These are phyloP conservation scores for Starmerella scarabaei DNA, from an alignment of 805 yeast genomes.

Conservation along the genomic window DNA sequence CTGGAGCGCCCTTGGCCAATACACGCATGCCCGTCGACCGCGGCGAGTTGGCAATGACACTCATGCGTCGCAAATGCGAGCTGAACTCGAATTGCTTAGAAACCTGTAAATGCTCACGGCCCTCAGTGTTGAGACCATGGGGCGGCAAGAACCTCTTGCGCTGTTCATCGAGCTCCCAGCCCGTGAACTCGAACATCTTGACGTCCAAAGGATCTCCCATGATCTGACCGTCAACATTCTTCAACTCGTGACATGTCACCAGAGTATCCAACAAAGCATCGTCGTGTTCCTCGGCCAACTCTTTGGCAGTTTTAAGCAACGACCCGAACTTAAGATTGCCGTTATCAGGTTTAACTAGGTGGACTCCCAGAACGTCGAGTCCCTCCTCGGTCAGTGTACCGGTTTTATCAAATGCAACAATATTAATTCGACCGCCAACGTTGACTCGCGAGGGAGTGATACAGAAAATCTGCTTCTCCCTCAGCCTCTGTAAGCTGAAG, in stretches of 20 bases:
- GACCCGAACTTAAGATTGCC: constrained; percentile 17
- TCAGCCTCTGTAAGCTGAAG: constrained; percentile 70
- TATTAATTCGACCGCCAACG: constrained; percentile 88
- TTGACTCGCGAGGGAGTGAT: constrained; percentile 90
- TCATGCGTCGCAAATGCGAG: constrained; percentile 78
- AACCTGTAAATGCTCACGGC: constrained; percentile 29
- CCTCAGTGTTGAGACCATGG: background rate
- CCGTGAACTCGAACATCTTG: constrained; percentile 85
- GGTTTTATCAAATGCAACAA: constrained; percentile 88
- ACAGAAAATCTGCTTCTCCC: constrained; percentile 61
- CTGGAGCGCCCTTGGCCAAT: constrained; percentile 95
- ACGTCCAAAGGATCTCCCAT: constrained; percentile 90
- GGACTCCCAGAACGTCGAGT: constrained; percentile 66
- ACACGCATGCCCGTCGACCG: constrained; percentile 32
- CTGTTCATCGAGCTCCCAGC: constrained; percentile 65
- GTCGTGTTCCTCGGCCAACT: constrained; percentile 11
- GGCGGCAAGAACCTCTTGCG: constrained; percentile 21
- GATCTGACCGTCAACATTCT: constrained; percentile 61
- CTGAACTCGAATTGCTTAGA: constrained; percentile 64
- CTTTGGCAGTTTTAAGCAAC: constrained; percentile 9
- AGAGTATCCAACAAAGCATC: constrained; percentile 24
- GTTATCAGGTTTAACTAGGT: constrained; percentile 23
- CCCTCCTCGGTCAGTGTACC: constrained; percentile 98
- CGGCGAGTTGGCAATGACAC: constrained; percentile 48
- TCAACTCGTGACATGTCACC: constrained; percentile 79